Base-by-base conservation (phyloP, 306 rosid species). In the Trichosanthes cucumerina region DNA sequence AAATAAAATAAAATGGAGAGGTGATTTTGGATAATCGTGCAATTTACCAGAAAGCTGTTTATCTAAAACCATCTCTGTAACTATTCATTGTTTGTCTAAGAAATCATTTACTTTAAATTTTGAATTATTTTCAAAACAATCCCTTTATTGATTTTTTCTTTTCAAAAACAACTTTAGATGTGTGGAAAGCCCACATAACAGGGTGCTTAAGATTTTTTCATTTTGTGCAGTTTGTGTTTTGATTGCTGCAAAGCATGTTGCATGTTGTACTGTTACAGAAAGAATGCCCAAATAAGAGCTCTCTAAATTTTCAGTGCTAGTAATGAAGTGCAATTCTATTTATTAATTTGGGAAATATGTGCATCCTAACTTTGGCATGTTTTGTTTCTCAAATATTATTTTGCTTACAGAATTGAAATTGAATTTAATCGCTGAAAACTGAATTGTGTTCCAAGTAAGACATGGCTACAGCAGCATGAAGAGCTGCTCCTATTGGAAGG, bases 401-500 rank as follows among this genome's bases (percentile, higher is more conserved):
- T 72, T 72, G 15, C 12, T 47, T 28, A 72, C 77, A 72, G 77
- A 49, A 72, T 31, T 28, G 77, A 47, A 72, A 26, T n/a, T 72
- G 77, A 72, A 72, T 43, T 60, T 71, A 56, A 10, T 47, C 49
- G 41, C 57, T 34, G 50, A 71, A 36, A n/a, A 69, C 53, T 39
- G 16, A 59, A 60, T 79, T 69, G 50, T 15, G 70, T 64, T 88
- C 76, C 18, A 89, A 81, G 84, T 75, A 87, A 14, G 88, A 82
- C 74, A 83, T 77, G 64, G 90, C 82, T 54, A 79, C 87, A 46
- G 90, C 88, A 21, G 90, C 82, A 85, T 86, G 58, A 46, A 86
- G 86, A 44, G 87, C 87, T 57, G 90, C 89, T 54, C 90, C 93
- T 16, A 85, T 71, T 58, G 88, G 87, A 70, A 89, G 89, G 79